phyloP scores from a whole-genome alignment of 2,329 filamentous ascomycete species.

The Huntiella moniliformis region DNA sequence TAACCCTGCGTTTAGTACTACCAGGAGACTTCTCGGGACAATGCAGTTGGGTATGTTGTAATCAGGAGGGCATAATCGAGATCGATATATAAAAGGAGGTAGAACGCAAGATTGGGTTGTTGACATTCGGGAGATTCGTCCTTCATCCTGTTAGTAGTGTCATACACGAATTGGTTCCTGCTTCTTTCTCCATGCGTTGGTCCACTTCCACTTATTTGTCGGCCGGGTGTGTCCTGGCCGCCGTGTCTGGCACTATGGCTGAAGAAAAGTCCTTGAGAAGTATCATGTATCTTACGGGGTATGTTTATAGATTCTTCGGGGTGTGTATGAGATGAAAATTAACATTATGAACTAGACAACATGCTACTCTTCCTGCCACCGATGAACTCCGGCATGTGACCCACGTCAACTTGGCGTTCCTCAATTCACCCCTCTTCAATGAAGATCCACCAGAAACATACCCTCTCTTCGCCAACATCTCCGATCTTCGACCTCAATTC shows the following conservation, averaged over 20 bases:
- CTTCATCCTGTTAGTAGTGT: too few relatives aligned
- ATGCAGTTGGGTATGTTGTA: too few relatives aligned
- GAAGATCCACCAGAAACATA: conserved; percentile 20
- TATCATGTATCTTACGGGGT: conserved; percentile 34
- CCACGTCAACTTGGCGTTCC: conserved; percentile 39
- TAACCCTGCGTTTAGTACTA: too few relatives aligned
- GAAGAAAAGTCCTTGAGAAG: conserved; percentile 15
- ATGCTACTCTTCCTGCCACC: conserved; percentile 23
- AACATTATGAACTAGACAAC: conserved; percentile 23
- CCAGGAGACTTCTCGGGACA: too few relatives aligned
- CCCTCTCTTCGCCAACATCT: conserved; percentile 35
- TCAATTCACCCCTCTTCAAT: conserved; percentile 35
- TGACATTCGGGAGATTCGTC: too few relatives aligned
- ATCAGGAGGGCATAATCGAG: too few relatives aligned
- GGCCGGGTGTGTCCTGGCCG: too few relatives aligned
- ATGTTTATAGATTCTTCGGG: conserved; percentile 8
- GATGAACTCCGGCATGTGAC: conserved; percentile 27
- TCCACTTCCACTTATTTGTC: too few relatives aligned
- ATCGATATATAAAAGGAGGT: too few relatives aligned
- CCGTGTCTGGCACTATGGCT: neutral
- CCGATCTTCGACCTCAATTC: conserved; percentile 21
- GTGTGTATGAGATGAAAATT: neutral
- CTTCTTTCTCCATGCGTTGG: too few relatives aligned
- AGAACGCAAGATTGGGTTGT: too few relatives aligned
- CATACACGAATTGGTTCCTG: too few relatives aligned